phyloP scores from a whole-genome alignment of 139 green algal genomes.

The Chlorella ohadii region DNA sequence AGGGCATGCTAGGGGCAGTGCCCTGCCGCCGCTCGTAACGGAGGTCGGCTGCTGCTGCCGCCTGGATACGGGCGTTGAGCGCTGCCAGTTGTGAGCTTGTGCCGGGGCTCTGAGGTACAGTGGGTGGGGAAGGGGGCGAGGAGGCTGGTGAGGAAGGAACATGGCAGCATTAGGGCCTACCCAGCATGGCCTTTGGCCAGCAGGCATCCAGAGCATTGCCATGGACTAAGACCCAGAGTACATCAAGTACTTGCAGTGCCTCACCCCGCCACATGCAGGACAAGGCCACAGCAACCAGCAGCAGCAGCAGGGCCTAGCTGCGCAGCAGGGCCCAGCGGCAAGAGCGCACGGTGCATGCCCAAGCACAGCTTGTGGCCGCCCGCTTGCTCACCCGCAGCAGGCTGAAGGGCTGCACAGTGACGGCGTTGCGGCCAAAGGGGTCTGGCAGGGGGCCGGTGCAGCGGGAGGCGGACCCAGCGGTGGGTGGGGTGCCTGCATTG shows the following conservation, averaged over 20 bases:
- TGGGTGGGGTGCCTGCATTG: conserved; percentile 1
- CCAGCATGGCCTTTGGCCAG: too few relatives aligned
- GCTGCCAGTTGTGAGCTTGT: not conserved
- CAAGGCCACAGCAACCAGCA: too few relatives aligned
- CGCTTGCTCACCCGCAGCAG: conserved; percentile 20
- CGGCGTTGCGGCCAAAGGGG: not conserved
- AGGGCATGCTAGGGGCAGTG: not conserved
- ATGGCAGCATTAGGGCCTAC: too few relatives aligned
- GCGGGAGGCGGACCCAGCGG: not conserved
- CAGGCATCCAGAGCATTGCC: too few relatives aligned
- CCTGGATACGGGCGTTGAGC: not conserved
- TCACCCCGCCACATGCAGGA: too few relatives aligned
- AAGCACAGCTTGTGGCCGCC: not conserved
- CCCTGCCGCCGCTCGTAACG: not conserved
- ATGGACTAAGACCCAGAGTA: too few relatives aligned
- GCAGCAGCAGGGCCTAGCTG: not conserved
- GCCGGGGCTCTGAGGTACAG: conserved; percentile 15
- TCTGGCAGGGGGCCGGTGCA: not conserved
- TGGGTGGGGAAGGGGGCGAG: not conserved
- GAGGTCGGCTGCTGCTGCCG: not conserved
- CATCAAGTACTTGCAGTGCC: too few relatives aligned
- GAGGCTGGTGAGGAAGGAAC: not conserved
- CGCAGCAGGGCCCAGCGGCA: not conserved
- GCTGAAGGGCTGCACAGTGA: conserved; percentile 17
- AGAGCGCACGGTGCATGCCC: not conserved